Evolutionary conservation across 2,329 filamentous ascomycete genomes (phyloP), one percentile per base, ranked within the genome.

Genomic region (Teratosphaeria epicoccoides): DNA sequence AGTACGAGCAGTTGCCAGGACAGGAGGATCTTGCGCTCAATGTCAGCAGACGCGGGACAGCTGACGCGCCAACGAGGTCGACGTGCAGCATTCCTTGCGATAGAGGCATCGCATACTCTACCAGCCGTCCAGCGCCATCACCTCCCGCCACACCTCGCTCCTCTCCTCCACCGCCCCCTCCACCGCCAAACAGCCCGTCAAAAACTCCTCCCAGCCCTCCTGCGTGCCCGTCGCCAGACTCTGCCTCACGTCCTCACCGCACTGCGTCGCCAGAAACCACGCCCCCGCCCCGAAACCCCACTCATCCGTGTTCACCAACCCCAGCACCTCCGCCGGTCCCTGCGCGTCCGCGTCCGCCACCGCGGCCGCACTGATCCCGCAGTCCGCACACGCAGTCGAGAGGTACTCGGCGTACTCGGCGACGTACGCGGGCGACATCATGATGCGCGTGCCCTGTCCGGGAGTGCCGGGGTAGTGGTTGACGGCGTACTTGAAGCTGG

Each of bases 401-500:
- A 83, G 57, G 1, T 64, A 73, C 0, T 71, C 68, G 3, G 80
- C 80, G 57, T 84, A 85, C 59, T 73, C 59, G 1, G 71, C 56
- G 59, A 83, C 81, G 66, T 70, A 82, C 1, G 67, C 60, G 0
- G 78, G 71, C 49, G 72, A 75, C 66, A 84, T 78, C 82, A 85
- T 85, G 63, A 82, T 82, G 3, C 80, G 70, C 0, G 86, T 89
- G 23, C 86, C 86, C 66, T 90, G 84, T 7, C 86, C 87, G 0
- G 83, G 75, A 0, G 70, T 63, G n/a, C 75, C 77, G 6, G 77
- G 77, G 70, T 67, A 77, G 60, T 81, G 72, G 69, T 89, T 88
- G 66, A 75, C 77, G 68, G 84, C 87, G 76, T 80, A 90, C 61
- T 78, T 75, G 70, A 90, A 87, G 56, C 83, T 76, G 22, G 52